A percentile compares a stretch with the other conserved stretches of the same genome.
phyloP scores from a whole-genome alignment of 2,329 filamentous ascomycete species.

The Aspergillus pseudoglaucus region DNA sequence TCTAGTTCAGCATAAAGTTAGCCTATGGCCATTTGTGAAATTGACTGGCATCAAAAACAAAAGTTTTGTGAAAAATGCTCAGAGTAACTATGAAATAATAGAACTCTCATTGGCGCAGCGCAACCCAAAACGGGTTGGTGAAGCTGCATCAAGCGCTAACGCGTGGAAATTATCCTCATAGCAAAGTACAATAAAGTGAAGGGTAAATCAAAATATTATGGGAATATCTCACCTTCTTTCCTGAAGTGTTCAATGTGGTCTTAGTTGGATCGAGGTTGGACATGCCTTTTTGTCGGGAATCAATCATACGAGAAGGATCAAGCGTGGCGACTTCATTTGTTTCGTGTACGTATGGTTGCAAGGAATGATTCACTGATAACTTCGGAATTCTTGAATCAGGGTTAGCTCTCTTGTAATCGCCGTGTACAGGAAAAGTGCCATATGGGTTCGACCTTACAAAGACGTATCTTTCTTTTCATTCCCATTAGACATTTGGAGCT shows the following conservation, averaged over 20 bases:
- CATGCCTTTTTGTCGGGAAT: conserved; percentile 37
- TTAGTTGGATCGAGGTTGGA: conserved; percentile 3
- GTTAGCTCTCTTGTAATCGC: background rate
- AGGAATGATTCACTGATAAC: conserved; percentile 41
- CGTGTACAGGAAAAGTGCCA: too few species aligned
- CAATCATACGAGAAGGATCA: conserved; percentile 47
- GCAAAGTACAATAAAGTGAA: conserved; percentile 22
- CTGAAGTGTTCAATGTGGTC: background rate
- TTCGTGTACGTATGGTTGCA: conserved; percentile 50
- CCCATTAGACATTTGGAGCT: background rate
- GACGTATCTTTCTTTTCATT: background rate
- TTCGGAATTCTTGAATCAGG: conserved; percentile 37
- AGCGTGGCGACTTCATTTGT: conserved; percentile 48
- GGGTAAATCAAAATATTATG: too few species aligned
- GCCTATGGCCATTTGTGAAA: background rate
- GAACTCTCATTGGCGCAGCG: conserved; percentile 63
- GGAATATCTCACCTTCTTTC: conserved; percentile 44
- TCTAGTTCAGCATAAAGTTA: conserved; percentile 13
- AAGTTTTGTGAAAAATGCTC: conserved; percentile 36
- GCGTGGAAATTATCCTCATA: conserved; percentile 71
- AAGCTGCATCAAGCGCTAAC: conserved; percentile 63
- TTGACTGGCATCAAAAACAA: background rate
- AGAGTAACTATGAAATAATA: conserved; percentile 68
- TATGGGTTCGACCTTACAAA: background rate
- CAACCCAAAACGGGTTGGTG: conserved; percentile 71